phyloP scores from a whole-genome alignment of 2,329 filamentous ascomycete species.

The Trichophyton simii region DNA sequence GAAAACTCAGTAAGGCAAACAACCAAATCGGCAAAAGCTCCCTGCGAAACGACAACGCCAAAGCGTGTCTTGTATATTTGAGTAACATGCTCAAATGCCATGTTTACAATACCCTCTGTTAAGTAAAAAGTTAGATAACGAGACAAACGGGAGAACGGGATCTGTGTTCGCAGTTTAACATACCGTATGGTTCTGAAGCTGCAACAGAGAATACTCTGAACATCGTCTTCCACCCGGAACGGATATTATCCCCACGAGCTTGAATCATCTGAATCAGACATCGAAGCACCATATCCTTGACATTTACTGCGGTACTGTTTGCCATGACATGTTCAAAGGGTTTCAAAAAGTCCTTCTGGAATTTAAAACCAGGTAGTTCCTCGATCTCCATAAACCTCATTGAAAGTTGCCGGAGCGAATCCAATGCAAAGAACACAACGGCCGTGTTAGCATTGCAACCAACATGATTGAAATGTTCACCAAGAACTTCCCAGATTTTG shows the following conservation, averaged over 20 bases:
- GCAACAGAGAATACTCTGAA: constrained; percentile 95
- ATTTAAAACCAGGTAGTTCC: constrained; percentile 96
- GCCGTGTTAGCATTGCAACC: constrained; percentile 93
- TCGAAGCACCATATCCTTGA: constrained; percentile 93
- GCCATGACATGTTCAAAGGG: constrained; percentile 96
- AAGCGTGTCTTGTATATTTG: constrained; percentile 94
- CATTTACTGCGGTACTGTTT: constrained; percentile 78
- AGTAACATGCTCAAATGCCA: constrained; percentile 92
- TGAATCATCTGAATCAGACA: constrained; percentile 99
- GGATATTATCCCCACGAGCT: constrained; percentile 87
- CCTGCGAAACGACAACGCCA: constrained; percentile 89
- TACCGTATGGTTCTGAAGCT: constrained; percentile 71
- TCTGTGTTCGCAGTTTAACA: constrained; percentile 15
- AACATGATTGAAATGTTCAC: constrained; percentile 95
- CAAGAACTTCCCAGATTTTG: constrained; percentile 93
- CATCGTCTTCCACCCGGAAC: constrained; percentile 98
- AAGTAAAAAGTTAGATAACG: constrained; percentile 15
- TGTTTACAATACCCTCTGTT: constrained; percentile 79
- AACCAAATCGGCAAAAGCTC: constrained; percentile 89
- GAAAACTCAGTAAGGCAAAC: constrained; percentile 97
- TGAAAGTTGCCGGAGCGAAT: constrained; percentile 85
- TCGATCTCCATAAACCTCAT: constrained; percentile 99
- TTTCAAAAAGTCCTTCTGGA: constrained; percentile 98
- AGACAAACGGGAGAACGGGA: background rate
- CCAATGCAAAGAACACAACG: constrained; percentile 93